phyloP scores from a whole-genome alignment of 257 asterid species.

The Scutellaria barbata region DNA sequence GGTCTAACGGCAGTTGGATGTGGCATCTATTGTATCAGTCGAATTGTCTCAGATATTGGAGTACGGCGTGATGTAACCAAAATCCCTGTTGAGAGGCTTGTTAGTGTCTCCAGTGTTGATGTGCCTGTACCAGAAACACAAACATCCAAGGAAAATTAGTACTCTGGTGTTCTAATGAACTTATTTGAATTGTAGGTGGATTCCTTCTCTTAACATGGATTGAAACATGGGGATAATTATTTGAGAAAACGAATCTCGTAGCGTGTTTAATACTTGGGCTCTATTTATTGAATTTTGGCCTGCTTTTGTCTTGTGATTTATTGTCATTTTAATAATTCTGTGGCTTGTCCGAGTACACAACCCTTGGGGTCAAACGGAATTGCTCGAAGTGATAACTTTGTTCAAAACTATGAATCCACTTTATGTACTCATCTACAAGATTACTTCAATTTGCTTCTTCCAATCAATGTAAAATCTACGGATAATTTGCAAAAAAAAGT shows the following conservation, averaged over 20 bases:
- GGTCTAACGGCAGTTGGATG: slow-evolving; percentile 69
- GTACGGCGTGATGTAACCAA: slow-evolving; percentile 77
- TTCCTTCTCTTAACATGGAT: not conserved
- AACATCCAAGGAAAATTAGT: slow-evolving; percentile 40
- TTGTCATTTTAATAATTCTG: not conserved
- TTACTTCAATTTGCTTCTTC: too few species aligned
- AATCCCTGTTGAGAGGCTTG: slow-evolving; percentile 85
- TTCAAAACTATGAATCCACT: too few species aligned
- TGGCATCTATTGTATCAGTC: slow-evolving; percentile 69
- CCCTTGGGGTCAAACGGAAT: too few species aligned
- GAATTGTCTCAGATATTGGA: slow-evolving; percentile 76
- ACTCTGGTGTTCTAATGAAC: not conserved
- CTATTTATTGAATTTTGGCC: too few species aligned
- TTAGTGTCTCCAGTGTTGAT: slow-evolving; percentile 33
- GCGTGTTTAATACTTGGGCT: not conserved
- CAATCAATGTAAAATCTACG: too few species aligned
- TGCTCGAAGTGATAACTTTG: too few species aligned
- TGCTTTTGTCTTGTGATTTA: not conserved
- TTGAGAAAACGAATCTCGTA: not conserved
- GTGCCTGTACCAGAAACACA: slow-evolving; percentile 40
- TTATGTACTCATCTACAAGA: too few species aligned
- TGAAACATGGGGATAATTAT: not conserved
- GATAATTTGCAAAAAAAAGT: too few species aligned
- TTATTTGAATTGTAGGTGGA: not conserved
- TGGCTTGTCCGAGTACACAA: too few species aligned